Evolutionary conservation across 1,284 basidiomycete species (phyloP).

Genomic region (Apiotrichum siamense): DNA sequence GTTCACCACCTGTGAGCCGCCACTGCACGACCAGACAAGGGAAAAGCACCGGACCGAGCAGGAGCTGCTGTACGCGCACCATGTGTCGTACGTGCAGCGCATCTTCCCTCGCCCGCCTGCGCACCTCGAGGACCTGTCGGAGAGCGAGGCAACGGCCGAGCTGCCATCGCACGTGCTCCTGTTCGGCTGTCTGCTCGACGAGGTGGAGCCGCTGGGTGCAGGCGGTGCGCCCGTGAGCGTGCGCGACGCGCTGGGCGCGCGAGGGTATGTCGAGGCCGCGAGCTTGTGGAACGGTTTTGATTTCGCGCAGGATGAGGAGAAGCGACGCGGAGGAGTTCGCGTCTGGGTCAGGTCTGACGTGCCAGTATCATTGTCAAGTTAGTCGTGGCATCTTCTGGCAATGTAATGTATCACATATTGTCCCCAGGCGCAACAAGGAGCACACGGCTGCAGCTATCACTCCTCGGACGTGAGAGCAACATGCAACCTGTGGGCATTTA

Average conservation of each 20-base stretch:
- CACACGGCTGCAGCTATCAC: too few species aligned
- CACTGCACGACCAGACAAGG: constrained; percentile 49
- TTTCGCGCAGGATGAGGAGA: constrained; percentile 68
- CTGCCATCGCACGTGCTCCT: constrained; percentile 69
- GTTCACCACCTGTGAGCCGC: constrained; percentile 87
- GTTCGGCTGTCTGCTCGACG: constrained; percentile 65
- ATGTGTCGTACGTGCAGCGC: constrained; percentile 58
- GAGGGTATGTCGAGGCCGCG: constrained; percentile 61
- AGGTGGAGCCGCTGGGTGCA: constrained; percentile 37
- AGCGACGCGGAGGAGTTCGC: constrained; percentile 66
- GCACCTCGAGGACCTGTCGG: constrained; percentile 45
- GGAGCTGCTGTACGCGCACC: constrained; percentile 71
- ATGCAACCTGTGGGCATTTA: too few species aligned
- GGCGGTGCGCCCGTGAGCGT: constrained; percentile 36
- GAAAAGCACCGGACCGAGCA: constrained; percentile 70
- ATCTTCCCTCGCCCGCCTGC: constrained; percentile 54
- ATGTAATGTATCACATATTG: too few species aligned
- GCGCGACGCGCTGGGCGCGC: constrained; percentile 51
- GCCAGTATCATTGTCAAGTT: not conserved
- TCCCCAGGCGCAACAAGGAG: too few species aligned
- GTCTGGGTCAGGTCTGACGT: constrained; percentile 19
- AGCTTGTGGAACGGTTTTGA: constrained; percentile 58
- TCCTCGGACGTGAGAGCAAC: too few species aligned
- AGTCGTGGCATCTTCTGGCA: not conserved
- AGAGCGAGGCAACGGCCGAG: too few species aligned